Conservation (phyloP, 345 rosid species). For the Syzygium oleosum region DNA sequence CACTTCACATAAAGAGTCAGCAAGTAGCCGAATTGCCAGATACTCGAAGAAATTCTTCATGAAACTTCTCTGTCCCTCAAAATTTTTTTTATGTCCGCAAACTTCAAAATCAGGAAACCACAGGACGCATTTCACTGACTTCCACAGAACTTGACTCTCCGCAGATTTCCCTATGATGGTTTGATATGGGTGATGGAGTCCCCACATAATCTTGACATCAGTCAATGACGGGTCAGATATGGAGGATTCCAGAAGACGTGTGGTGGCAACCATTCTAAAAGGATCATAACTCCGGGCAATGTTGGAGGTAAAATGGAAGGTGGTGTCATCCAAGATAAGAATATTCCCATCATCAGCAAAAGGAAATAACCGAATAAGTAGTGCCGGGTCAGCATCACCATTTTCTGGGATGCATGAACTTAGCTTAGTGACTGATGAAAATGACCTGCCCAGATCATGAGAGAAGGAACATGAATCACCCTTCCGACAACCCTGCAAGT, state of each 20-base stretch:
- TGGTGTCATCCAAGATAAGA: slow-evolving; percentile 66
- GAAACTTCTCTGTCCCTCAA: slow-evolving; percentile 34
- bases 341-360: slow-evolving; percentile 35
- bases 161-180: slow-evolving; percentile 45
- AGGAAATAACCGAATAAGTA: slow-evolving; percentile 45
- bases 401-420: slow-evolving; percentile 49
- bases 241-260: slow-evolving; percentile 36
- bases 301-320: slow-evolving; percentile 51
- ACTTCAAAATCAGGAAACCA: slow-evolving; percentile 67
- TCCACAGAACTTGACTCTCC: slow-evolving; percentile 59
- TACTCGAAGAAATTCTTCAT: slow-evolving; percentile 65
- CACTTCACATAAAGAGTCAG: slow-evolving; percentile 38
- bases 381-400: slow-evolving; percentile 25
- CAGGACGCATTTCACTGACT: slow-evolving; percentile 45
- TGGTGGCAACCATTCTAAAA: slow-evolving; percentile 47
- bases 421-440: slow-evolving; percentile 9
- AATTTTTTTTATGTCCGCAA: slow-evolving; percentile 19
- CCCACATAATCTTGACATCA: slow-evolving; percentile 54
- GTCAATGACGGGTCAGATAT: slow-evolving; percentile 27
- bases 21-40: slow-evolving; percentile 62
- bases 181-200: slow-evolving; percentile 52
- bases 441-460: slow-evolving; percentile 32
- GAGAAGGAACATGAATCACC: slow-evolving; percentile 61
- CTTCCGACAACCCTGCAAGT: slow-evolving; percentile 77
- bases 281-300: slow-evolving; percentile 46